Evolutionary conservation across 176 grass and related monocot species (phyloP), one percentile per base, ranked within the genome.

Genomic region (Carex scoparia): DNA sequence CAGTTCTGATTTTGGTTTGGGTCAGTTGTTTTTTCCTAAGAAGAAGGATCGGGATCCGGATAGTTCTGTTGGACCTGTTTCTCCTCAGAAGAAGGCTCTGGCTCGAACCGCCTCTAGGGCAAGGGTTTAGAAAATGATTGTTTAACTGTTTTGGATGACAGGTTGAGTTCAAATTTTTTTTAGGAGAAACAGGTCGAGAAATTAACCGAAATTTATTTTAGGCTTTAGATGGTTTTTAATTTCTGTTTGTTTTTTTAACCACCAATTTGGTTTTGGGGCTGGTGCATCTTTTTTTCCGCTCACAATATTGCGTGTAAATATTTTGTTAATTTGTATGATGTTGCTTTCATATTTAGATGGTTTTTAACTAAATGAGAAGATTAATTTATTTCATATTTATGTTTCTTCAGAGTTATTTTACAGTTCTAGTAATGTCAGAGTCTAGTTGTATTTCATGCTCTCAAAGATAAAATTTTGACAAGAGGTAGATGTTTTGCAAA

Each of bases 1-100:
- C 12, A 87, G 86, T 1, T 92, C 93, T 0, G 93, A 96, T 2
- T 96, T 96, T 83, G 19, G 86, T 3, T 79, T 91, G 65, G 81
- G 86, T 0, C 85, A 85, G 1, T 87, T 98, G 80, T 96, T 99
- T 86, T 88, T 88, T 69, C 91, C 92, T 37, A 92, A 91, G 84
- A 99, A 94, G 84, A 82, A 86, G 62, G 90, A 94, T 69, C 84
- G 54, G 53, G 4, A 3, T 5, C 4, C 4, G 38, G 84, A 7
- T 27, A 79, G 56, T 87, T 33, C 1, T 10, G 9, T 48, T 4
- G 68, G 89, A 69, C 59, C 65, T 0, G 55, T 85, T 66, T 77
- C 91, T 23, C 23, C 23, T 23, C 23, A 23, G 23, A 23, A 23
- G 23, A 23, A 23, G 49, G 79, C 85, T 48, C 42, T 88, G 10